Evolutionary conservation across 352 stramenopile genomes (phyloP).

Genomic region (Pythium dissotocum): DNA sequence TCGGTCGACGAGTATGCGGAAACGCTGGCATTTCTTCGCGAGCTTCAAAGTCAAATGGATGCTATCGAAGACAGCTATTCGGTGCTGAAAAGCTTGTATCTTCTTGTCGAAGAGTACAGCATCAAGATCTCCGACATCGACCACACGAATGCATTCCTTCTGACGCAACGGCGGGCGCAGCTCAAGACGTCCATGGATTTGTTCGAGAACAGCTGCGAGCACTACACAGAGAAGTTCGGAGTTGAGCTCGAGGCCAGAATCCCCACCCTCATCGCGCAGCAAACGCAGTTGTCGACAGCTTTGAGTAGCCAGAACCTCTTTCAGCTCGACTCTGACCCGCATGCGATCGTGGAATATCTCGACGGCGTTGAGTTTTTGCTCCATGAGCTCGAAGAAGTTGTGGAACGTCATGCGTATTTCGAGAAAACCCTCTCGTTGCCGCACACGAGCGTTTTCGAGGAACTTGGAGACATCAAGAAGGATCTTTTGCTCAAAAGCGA

Average conservation of each 20-base stretch:
- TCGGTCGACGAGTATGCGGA: constrained; percentile 75
- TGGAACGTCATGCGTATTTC: constrained; percentile 47
- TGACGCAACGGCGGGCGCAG: constrained; percentile 74
- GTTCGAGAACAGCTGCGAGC: constrained; percentile 67
- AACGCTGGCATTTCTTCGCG: constrained; percentile 51
- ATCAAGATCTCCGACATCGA: constrained; percentile 69
- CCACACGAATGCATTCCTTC: constrained; percentile 72
- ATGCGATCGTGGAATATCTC: constrained; percentile 54
- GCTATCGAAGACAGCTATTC: constrained; percentile 57
- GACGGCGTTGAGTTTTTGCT: constrained; percentile 36
- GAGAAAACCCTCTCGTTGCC: constrained; percentile 62
- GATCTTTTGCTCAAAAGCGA: constrained; percentile 82
- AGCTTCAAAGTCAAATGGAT: constrained; percentile 52
- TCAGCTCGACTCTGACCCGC: constrained; percentile 45
- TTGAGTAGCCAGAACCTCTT: constrained; percentile 48
- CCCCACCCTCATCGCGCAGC: constrained; percentile 36
- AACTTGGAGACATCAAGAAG: constrained; percentile 60
- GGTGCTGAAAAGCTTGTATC: constrained; percentile 54
- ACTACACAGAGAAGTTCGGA: constrained; percentile 76
- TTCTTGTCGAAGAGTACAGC: constrained; percentile 67
- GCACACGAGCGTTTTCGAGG: constrained; percentile 75
- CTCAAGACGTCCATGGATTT: constrained; percentile 76
- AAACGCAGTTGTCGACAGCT: constrained; percentile 35
- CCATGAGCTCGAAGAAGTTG: constrained; percentile 33
- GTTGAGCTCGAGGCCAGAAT: constrained; percentile 68